These are phyloP conservation scores for Solanum corneliomulleri DNA, from an alignment of 257 asterid genomes.

Conservation along the genomic window DNA sequence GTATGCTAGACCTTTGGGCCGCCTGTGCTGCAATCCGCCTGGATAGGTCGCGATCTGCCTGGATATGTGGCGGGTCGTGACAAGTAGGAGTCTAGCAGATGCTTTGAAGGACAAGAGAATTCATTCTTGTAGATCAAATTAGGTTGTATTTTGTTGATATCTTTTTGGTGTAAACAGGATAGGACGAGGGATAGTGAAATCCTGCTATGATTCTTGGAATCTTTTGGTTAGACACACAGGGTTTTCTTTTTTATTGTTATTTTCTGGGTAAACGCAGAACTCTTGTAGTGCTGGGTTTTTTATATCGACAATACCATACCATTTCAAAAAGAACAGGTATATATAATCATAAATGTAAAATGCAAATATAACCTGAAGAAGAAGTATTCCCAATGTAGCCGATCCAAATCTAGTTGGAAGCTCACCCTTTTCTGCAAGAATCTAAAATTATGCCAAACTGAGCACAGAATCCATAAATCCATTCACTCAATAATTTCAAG, in stretches of 20 bases:
- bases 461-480: slow-evolving; percentile 11
- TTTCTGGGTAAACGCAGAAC: background rate
- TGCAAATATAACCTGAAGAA: slow-evolving; percentile 57
- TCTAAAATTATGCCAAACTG: slow-evolving; percentile 41
- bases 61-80: too few species aligned
- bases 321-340: background rate
- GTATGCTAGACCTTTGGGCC: too few species aligned
- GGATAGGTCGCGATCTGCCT: too few species aligned
- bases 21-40: too few species aligned
- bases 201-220: background rate
- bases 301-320: background rate
- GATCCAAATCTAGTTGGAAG: slow-evolving; percentile 98
- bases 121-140: background rate
- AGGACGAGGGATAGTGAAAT: background rate
- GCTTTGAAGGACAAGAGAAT: background rate
- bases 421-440: slow-evolving; percentile 98
- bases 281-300: background rate
- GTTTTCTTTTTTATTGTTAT: background rate
- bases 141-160: background rate
- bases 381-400: slow-evolving; percentile 93
- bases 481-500: background rate
- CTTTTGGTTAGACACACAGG: background rate
- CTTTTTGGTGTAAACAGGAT: background rate
- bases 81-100: background rate
- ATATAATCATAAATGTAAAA: background rate